These are phyloP conservation scores for Picochlorum sp. DNA, from an alignment of 139 green algal species.

Conservation along the genomic window DNA sequence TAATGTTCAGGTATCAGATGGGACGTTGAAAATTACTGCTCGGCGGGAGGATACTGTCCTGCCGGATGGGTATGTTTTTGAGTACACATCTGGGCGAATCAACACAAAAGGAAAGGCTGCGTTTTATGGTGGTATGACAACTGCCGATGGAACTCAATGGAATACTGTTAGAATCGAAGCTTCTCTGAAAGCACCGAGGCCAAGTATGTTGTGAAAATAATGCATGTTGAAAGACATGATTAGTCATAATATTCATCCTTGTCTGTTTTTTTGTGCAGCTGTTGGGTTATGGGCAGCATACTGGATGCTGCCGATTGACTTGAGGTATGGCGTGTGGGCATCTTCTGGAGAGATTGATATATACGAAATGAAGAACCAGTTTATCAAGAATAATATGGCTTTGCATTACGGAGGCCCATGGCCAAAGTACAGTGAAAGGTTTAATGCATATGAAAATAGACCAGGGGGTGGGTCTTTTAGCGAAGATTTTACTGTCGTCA, in stretches of 20 bases:
- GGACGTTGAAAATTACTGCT: conserved; percentile 44
- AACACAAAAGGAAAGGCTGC: conserved; percentile 16
- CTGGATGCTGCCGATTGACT: conserved; percentile 26
- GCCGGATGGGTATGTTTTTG: conserved; percentile 9
- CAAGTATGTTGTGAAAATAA: neutral
- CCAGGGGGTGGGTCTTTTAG: conserved; percentile 5
- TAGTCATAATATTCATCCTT: no score
- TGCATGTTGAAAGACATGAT: no score
- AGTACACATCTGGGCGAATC: conserved; percentile 19
- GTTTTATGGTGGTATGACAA: conserved; percentile 22
- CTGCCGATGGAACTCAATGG: conserved; percentile 13
- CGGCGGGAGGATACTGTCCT: conserved; percentile 21
- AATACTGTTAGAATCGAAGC: conserved; percentile 22
- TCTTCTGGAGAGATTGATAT: conserved; percentile 29
- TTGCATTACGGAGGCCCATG: conserved; percentile 22
- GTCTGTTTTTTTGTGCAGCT: conserved; percentile 4
- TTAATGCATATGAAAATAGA: conserved; percentile 4
- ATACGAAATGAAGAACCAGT: conserved; percentile 22
- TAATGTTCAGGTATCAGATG: conserved; percentile 35
- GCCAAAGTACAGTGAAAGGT: neutral
- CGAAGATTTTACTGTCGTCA: conserved; percentile 13
- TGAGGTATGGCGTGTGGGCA: conserved; percentile 25
- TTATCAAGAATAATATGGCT: conserved; percentile 6
- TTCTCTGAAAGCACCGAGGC: conserved; percentile 15
- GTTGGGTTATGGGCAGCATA: conserved; percentile 31